Evolutionary conservation across 2,329 filamentous ascomycete species (phyloP), one percentile per base, ranked within the genome.

Genomic region (Neofusicoccum laricinum): DNA sequence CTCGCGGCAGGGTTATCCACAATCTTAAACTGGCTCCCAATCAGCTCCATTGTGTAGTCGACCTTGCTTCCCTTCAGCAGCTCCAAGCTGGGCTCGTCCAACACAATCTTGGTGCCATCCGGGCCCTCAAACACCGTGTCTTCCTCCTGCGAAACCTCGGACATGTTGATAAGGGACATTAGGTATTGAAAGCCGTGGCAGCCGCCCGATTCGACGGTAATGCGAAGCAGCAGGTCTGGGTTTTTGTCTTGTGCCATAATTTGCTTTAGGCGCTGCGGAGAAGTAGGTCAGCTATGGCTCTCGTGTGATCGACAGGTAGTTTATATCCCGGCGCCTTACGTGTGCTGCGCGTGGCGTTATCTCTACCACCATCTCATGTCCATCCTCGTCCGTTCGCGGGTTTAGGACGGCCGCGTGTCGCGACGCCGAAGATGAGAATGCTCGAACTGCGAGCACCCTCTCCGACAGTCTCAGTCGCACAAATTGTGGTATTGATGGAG

Each of bases 131-230:
- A 97, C 25, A 98, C 83, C 0, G 90, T 95, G 74, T 99, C 95
- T 71, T 98, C 95, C 19, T 69, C 66, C 30, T 85, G 74, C 58
- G 86, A 82, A 15, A 90, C 78, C 61, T 86, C 83, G 15, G 79
- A 79, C 11, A 76, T 76, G 17, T 80, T 86, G 2, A 92, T 89
- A 3, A 98, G 84, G 15, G 89, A 91, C 91, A 99, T 97, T 51
- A 96, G 81, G 75, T 99, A 99, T 76, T 99, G 95, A 77, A 99
- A 99, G 57, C 95, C 95, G 78, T 99, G 95, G 77, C 95, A 99
- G 64, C 95, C 95, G 68, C 95, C 95, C 64, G 90, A 92, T 73
- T 96, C 93, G 65, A 99, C 93, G 66, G 91, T 89, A 69, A 99
- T 91, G 61, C 94, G 91, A n/a, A 99, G 85, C 25, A 93, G 91